Evolutionary conservation across 345 rosid species (phyloP).

Genomic region (Erucastrum elatum): DNA sequence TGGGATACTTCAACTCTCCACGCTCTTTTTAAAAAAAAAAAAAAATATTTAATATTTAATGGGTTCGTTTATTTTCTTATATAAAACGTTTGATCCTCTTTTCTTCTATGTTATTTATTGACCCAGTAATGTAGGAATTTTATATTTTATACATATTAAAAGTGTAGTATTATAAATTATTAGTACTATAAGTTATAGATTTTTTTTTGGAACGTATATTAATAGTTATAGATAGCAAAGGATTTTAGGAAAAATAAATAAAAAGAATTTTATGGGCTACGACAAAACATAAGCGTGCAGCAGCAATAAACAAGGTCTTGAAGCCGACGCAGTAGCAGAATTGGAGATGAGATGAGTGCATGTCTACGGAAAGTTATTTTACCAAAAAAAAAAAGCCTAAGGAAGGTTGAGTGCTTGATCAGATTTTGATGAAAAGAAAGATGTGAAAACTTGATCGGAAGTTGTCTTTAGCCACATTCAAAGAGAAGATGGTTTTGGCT

Average conservation of each 20-base stretch:
- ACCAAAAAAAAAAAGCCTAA: too few relatives aligned
- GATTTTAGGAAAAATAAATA: too few relatives aligned
- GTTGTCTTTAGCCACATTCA: not conserved
- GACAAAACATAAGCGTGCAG: not conserved
- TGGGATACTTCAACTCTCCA: constrained; percentile 36
- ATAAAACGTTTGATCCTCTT: not conserved
- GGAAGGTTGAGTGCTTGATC: not conserved
- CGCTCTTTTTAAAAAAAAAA: not conserved
- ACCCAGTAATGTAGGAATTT: constrained; percentile 4
- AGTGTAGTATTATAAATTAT: too few relatives aligned
- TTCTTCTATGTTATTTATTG: constrained; percentile 18
- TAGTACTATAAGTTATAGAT: too few relatives aligned
- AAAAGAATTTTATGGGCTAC: not conserved
- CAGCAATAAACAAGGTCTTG: not conserved
- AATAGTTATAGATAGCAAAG: too few relatives aligned
- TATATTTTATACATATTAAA: not conserved
- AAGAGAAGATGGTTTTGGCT: not conserved
- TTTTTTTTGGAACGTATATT: too few relatives aligned
- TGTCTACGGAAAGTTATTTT: too few relatives aligned
- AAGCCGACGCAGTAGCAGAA: too few relatives aligned
- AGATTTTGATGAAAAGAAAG: not conserved
- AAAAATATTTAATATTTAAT: not conserved
- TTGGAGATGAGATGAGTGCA: not conserved
- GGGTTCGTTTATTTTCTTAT: not conserved
- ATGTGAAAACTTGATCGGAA: not conserved